These are phyloP conservation scores for Mycena vitilis DNA, from an alignment of 768 basidiomycete genomes.

Conservation along the genomic window DNA sequence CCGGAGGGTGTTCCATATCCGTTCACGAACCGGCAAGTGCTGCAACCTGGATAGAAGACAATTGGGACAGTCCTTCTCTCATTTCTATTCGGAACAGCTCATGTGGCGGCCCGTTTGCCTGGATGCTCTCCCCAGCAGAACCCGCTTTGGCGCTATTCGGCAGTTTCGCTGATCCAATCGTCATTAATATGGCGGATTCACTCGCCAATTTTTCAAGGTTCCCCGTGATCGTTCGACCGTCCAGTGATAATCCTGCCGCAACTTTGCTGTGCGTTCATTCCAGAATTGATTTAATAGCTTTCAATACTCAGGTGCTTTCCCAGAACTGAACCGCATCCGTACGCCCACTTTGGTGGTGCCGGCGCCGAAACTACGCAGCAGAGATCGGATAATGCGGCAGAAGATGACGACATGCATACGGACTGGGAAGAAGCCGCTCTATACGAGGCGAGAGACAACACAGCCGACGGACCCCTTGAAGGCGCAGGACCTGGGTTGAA, in stretches of 20 bases:
- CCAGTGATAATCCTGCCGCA: not conserved
- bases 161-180: not conserved
- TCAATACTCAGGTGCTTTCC: too few relatives aligned
- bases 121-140: too few relatives aligned
- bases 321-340: too few relatives aligned
- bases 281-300: too few relatives aligned
- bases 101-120: not conserved
- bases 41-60: not conserved
- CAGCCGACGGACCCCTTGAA: too few relatives aligned
- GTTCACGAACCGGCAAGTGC: not conserved
- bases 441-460: too few relatives aligned
- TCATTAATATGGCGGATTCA: not conserved
- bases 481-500: too few relatives aligned
- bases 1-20: not conserved
- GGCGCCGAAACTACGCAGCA: too few relatives aligned
- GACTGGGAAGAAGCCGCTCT: too few relatives aligned
- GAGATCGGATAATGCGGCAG: too few relatives aligned
- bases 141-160: not conserved
- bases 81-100: not conserved
- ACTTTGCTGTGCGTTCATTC: not conserved
- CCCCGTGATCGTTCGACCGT: slow-evolving; percentile 2
- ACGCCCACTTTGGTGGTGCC: too few relatives aligned
- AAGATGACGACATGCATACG: too few relatives aligned
- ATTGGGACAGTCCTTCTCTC: not conserved
- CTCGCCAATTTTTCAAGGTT: slow-evolving; percentile 8